Conservation (phyloP, 768 basidiomycete genomes). For the Panaeolus cyanescens region DNA sequence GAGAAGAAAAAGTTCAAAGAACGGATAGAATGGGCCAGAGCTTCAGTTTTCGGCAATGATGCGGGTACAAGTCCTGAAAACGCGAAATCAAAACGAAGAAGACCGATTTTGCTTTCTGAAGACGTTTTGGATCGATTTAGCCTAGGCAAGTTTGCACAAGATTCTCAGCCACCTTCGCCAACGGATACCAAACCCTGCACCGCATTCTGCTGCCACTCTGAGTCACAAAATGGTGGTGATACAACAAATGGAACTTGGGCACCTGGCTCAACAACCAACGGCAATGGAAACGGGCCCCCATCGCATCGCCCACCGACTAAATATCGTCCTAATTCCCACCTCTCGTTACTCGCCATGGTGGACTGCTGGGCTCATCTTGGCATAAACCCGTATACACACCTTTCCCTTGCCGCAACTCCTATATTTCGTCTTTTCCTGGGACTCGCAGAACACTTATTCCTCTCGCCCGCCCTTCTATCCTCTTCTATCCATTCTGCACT, state of each 20-base stretch:
- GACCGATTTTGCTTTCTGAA: slow-evolving; percentile 82
- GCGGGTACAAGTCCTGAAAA: background rate
- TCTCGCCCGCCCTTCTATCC: slow-evolving; percentile 49
- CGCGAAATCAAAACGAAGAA: slow-evolving; percentile 30
- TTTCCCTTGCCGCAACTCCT: slow-evolving; percentile 92
- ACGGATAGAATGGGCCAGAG: slow-evolving; percentile 73
- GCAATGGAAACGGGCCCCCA: background rate
- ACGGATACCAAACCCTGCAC: slow-evolving; percentile 4
- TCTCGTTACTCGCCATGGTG: slow-evolving; percentile 95
- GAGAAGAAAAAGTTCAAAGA: slow-evolving; percentile 54
- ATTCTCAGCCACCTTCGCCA: slow-evolving; percentile 9
- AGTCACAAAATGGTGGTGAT: slow-evolving; percentile 13
- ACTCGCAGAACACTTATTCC: slow-evolving; percentile 94
- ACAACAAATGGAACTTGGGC: background rate
- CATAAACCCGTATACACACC: slow-evolving; percentile 89
- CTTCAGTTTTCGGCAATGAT: slow-evolving; percentile 70
- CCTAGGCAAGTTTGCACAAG: slow-evolving; percentile 49
- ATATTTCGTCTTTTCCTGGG: slow-evolving; percentile 97
- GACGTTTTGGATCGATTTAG: slow-evolving; percentile 89
- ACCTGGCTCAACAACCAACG: background rate
- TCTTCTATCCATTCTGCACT: slow-evolving; percentile 70
- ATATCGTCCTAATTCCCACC: slow-evolving; percentile 81
- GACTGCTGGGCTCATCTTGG: slow-evolving; percentile 92
- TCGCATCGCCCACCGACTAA: slow-evolving; percentile 39
- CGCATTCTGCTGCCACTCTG: slow-evolving; percentile 9